Evolutionary conservation across 1,139 yeast species (phyloP), one percentile per base, ranked within the genome.

Genomic region (Hemisphaericaspora subhashii): DNA sequence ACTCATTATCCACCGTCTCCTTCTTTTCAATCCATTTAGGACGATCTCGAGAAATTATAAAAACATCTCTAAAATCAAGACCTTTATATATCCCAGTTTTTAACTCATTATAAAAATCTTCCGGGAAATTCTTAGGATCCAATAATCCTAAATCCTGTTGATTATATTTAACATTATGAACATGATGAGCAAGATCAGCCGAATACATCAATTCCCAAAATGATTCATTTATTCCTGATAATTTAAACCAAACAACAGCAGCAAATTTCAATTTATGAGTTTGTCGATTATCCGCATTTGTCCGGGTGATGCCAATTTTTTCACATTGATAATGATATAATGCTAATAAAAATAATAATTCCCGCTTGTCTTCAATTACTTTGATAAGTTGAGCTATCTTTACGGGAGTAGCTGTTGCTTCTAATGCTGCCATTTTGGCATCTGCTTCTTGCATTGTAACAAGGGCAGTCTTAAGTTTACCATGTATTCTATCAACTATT

Each of bases 161-260:
- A 35, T 55, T 52, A 36, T 53, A 54, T 5, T 53, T 48, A 16
- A 72, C 48, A 30, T 39, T 40, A 45, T 72, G 74, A 4, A 40
- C 46, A 35, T 62, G 67, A 34, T 62, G 56, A 8, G 74, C 58
- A 9, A 70, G 52, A 27, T 66, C 64, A 32, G 54, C 43, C 12
- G 54, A 37, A 29, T 54, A 57, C 44, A 74, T 66, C 33, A 57
- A 51, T 7, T 62, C 70, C 75, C 76, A 72, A 39, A 72, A 71
- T n/a, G 66, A 52, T 11, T 53, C 42, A 45, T 70, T 71, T 21
- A 70, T 48, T 5, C 66, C 68, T 11, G 47, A 47, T 35, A 61
- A 54, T 31, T 54, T 55, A 25, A 54, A 42, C 18, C 53, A 37
- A 40, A 59, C 64, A 29, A 41, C 49, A 41, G 50, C 50, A 21